Base-by-base conservation (phyloP, 2,329 filamentous ascomycete genomes). In the Colletotrichum filicis region DNA sequence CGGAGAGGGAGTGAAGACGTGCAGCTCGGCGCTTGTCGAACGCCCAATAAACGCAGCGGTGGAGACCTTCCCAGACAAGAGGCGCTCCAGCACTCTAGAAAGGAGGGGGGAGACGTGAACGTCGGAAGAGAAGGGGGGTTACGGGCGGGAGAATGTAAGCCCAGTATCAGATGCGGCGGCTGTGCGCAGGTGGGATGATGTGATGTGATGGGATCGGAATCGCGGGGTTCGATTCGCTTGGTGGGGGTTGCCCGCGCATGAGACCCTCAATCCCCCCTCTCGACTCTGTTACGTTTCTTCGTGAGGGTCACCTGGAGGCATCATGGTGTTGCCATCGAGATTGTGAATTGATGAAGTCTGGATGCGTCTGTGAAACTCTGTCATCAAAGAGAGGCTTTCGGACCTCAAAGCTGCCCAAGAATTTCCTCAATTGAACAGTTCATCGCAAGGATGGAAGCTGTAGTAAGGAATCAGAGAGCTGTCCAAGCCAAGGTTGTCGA, bases 121-220 rank as follows among this genome's bases (percentile, higher is more conserved):
- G 53, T 32, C 12, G 28, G 30, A 49, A 11, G 49, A 35, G 7
- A 52, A 37, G 22, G 24, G 11, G 30, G 22, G 37, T 6, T 9
- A 19, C 42, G 11, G 30, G n/a, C 30, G 30, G 53, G 24, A 49
- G 42, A 61, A 28, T 57, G 60, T 56, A 55, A 73, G 66, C 70
- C 59, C 70, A 70, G 66, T 64, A 53, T 53, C 42, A 53, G 61
- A 37, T 59, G 61, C 61, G 55, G 68, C 60, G 67, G 60, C 68
- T 49, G 68, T 35, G 63, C 42, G 65, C 65, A 32, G 58, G 52
- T 65, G 62, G 30, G 28, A 57, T 68, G 42, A 65, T 68, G 52
- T 68, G 42, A 64, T 63, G 66, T 65, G 70, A 64, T 28, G 60
- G 61, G 52, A 70, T 73, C 35, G 60, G 46, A 65, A 73, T 73